These are phyloP conservation scores for Albophoma yamanashiensis DNA, from an alignment of 2,329 filamentous ascomycete species.

Conservation along the genomic window DNA sequence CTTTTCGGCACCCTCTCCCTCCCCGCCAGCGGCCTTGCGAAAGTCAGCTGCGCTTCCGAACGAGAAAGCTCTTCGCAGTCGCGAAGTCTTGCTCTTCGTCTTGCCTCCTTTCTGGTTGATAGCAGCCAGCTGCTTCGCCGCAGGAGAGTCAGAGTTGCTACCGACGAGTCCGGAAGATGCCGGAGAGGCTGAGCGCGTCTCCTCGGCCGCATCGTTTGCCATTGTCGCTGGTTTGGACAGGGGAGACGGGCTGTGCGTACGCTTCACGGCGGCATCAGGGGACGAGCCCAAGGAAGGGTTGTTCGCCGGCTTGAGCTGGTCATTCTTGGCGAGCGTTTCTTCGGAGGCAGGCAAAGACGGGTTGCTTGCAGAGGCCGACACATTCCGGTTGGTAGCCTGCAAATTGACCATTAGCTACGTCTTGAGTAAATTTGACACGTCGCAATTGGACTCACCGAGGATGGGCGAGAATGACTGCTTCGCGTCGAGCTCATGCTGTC, in stretches of 20 bases:
- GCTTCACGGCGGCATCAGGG: slow-evolving; percentile 53
- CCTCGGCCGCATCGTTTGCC: slow-evolving; percentile 39
- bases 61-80: slow-evolving; percentile 84
- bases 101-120: slow-evolving; percentile 71
- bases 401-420: slow-evolving; percentile 36
- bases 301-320: slow-evolving; percentile 44
- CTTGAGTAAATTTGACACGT: slow-evolving; percentile 3
- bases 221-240: slow-evolving; percentile 61
- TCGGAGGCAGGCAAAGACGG: slow-evolving; percentile 39
- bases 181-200: slow-evolving; percentile 26
- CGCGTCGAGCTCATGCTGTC: slow-evolving; percentile 52
- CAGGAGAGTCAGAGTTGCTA: slow-evolving; percentile 49
- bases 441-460: slow-evolving; percentile 48
- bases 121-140: slow-evolving; percentile 76
- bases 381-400: slow-evolving; percentile 51
- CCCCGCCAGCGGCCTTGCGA: slow-evolving; percentile 59
- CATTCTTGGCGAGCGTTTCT: slow-evolving; percentile 36
- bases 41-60: slow-evolving; percentile 94
- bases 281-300: slow-evolving; percentile 53
- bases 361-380: slow-evolving; percentile 40
- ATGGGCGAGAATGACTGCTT: slow-evolving; percentile 49
- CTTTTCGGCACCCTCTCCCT: slow-evolving; percentile 28
- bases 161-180: slow-evolving; percentile 18
- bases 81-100: slow-evolving; percentile 74
- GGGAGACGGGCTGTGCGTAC: slow-evolving; percentile 57